These are phyloP conservation scores for Trypanosoma rangeli DNA, from an alignment of 208 protist species.

Conservation along the genomic window DNA sequence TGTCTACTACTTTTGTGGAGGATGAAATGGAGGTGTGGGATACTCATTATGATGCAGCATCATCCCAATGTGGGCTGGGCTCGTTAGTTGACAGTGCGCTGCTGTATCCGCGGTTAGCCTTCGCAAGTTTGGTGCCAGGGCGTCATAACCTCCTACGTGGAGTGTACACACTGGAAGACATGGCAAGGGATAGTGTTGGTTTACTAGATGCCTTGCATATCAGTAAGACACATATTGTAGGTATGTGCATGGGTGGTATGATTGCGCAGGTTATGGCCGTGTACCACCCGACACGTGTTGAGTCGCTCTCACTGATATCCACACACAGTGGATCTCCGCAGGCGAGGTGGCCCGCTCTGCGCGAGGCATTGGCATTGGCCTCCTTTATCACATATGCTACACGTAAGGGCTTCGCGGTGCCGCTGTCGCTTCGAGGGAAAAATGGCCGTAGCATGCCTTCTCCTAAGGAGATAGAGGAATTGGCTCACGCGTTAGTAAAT, in stretches of 20 bases:
- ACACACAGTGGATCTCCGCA: slow-evolving; percentile 36
- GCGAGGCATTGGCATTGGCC: slow-evolving; percentile 40
- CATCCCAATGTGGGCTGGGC: neutral
- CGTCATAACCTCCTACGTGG: slow-evolving; percentile 11
- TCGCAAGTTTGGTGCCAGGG: slow-evolving; percentile 1
- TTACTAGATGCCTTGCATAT: slow-evolving; percentile 52
- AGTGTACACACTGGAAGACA: slow-evolving; percentile 33
- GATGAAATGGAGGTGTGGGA: slow-evolving; percentile 3
- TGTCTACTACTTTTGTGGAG: slow-evolving; percentile 15
- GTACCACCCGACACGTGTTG: slow-evolving; percentile 41
- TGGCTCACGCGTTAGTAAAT: slow-evolving; percentile 31
- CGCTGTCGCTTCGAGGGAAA: slow-evolving; percentile 8
- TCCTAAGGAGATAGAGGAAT: slow-evolving; percentile 33
- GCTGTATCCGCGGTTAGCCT: slow-evolving; percentile 3
- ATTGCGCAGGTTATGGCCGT: slow-evolving; percentile 69
- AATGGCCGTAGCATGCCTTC: slow-evolving; percentile 27
- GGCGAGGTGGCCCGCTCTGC: slow-evolving; percentile 42
- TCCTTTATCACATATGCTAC: slow-evolving; percentile 32
- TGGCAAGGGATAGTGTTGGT: slow-evolving; percentile 63
- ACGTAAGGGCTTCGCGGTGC: slow-evolving; percentile 27
- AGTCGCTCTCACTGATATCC: slow-evolving; percentile 48
- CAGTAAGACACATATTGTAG: slow-evolving; percentile 56
- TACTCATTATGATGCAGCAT: neutral
- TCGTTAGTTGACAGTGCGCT: neutral
- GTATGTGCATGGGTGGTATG: slow-evolving; percentile 72